phyloP scores from a whole-genome alignment of 305 asterid species.

The Ajuga reptans region DNA sequence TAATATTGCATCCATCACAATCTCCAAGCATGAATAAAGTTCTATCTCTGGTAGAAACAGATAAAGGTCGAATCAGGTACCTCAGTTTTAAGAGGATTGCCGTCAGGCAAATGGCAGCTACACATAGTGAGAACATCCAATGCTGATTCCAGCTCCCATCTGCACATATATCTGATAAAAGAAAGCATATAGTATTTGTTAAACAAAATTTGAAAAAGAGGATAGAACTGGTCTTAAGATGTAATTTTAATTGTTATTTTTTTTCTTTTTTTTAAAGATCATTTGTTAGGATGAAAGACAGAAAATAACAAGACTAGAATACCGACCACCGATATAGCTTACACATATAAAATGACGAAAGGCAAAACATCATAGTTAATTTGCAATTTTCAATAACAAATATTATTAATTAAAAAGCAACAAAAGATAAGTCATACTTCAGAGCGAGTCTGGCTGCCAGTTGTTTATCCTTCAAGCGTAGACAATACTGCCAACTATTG shows the following conservation, averaged over 20 bases:
- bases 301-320: neutral
- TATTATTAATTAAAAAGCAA: conserved; percentile 19
- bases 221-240: neutral
- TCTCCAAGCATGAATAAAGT: conserved; percentile 6
- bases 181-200: conserved; percentile 9
- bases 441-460: conserved; percentile 84
- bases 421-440: conserved; percentile 46
- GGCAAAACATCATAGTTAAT: neutral
- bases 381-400: conserved; percentile 6
- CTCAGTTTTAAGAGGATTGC: conserved; percentile 63
- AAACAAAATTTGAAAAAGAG: conserved; percentile 12
- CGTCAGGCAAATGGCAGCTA: conserved; percentile 70
- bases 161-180: conserved; percentile 58
- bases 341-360: conserved; percentile 1
- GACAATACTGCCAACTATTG: conserved; percentile 94
- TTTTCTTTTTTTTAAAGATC: neutral
- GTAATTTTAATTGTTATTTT: neutral
- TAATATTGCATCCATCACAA: conserved; percentile 21
- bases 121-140: conserved; percentile 94
- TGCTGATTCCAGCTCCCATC: conserved; percentile 94
- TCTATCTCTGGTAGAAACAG: neutral
- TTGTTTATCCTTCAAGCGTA: conserved; percentile 78
- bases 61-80: conserved; percentile 34
- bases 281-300: neutral
- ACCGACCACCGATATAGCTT: neutral